Conservation (phyloP, 2,329 filamentous ascomycete species). For the Colletotrichum eleusines region DNA sequence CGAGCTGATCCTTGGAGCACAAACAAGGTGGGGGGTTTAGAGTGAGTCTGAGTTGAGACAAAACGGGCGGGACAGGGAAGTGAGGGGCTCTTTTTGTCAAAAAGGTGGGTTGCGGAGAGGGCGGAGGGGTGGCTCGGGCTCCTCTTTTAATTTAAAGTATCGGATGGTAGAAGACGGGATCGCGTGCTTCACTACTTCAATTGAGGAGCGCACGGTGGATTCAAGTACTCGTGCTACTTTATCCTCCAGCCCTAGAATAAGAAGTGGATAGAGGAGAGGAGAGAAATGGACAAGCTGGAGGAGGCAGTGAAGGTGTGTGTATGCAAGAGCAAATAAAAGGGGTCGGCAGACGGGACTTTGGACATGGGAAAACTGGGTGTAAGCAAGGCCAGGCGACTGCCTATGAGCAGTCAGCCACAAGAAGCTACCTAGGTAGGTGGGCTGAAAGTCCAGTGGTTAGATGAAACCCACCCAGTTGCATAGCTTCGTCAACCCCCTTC, state of each 20-base stretch:
- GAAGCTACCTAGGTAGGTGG: conserved; percentile 32
- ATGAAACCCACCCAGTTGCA: conserved; percentile 40
- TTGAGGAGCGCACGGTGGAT: conserved; percentile 9
- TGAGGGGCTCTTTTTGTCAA: conserved; percentile 24
- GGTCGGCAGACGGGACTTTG: conserved; percentile 2
- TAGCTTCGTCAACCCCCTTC: conserved; percentile 22
- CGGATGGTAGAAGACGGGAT: conserved; percentile 21
- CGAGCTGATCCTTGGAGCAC: conserved; percentile 2
- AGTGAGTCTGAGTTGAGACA: conserved; percentile 39
- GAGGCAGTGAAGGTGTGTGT: neutral
- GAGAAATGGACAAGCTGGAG: conserved; percentile 6
- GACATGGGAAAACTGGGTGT: conserved; percentile 20
- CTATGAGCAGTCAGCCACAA: conserved; percentile 11
- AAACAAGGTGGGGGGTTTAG: conserved; percentile 20
- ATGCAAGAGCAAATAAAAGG: conserved; percentile 19
- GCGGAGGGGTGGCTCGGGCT: conserved; percentile 17
- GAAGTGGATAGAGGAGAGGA: conserved; percentile 10
- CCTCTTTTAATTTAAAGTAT: conserved; percentile 12
- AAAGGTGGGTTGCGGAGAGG: conserved; percentile 24
- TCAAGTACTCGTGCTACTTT: conserved; percentile 7
- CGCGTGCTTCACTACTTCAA: conserved; percentile 20
- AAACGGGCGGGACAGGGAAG: conserved; percentile 31
- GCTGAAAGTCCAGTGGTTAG: too few relatives aligned
- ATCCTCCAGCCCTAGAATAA: neutral
- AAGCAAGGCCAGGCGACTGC: conserved; percentile 2